phyloP scores from a whole-genome alignment of 495 filamentous ascomycete species.

The Hyaloscypha bicolor region DNA sequence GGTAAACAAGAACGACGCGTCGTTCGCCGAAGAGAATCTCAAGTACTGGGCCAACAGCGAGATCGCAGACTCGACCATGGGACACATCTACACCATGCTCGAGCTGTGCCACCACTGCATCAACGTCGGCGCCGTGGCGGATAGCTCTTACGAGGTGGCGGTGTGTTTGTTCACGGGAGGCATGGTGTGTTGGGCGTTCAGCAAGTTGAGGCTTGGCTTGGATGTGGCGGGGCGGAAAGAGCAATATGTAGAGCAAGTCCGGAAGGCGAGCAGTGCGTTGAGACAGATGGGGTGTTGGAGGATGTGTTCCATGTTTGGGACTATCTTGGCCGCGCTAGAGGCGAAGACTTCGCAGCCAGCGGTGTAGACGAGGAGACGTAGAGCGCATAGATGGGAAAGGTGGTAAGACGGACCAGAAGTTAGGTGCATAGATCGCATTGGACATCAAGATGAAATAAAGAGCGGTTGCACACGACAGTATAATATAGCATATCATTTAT shows the following conservation, averaged over 20 bases:
- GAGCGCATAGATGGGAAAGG: not conserved
- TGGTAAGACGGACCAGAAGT: not conserved
- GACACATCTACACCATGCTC: conserved; percentile 28
- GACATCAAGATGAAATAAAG: no score
- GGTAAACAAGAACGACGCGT: conserved; percentile 15
- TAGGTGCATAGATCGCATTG: no score
- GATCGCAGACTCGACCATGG: conserved; percentile 27
- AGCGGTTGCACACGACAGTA: no score
- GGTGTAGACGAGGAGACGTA: not conserved
- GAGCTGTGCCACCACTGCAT: conserved; percentile 29
- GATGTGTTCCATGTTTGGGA: conserved; percentile 27
- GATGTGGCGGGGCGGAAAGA: not conserved
- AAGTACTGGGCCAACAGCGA: conserved; percentile 29
- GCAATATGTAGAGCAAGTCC: conserved; percentile 20
- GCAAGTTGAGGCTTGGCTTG: conserved; percentile 13
- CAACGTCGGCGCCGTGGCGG: conserved; percentile 24
- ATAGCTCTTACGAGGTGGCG: conserved; percentile 31
- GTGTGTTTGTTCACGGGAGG: conserved; percentile 34
- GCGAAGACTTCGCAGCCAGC: not conserved
- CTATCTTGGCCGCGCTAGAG: conserved; percentile 27
- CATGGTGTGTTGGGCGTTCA: conserved; percentile 31
- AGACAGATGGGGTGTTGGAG: conserved; percentile 28
- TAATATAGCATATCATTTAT: no score
- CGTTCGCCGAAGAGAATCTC: conserved; percentile 27
- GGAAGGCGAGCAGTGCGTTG: conserved; percentile 25